Percentiles rank a stretch among this genome's conserved stretches.
Conservation (phyloP, 1,139 yeast species). For the Nakaseomyces delphensis region DNA sequence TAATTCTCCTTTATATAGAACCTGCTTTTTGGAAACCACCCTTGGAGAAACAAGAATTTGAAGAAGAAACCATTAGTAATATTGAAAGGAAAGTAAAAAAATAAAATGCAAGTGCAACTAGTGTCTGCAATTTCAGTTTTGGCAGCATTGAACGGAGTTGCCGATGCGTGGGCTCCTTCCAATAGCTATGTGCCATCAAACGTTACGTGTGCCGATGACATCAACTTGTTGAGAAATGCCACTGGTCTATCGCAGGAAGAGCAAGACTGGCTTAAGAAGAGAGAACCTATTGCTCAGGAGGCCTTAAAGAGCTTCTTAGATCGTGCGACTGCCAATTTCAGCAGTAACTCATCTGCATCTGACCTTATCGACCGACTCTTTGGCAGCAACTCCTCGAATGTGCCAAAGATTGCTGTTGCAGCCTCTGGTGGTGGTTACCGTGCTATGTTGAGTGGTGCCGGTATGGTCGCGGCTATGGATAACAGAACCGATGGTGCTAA, state of each 20-base stretch:
- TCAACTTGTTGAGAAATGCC: constrained; percentile 36
- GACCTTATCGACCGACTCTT: constrained; percentile 30
- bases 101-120: not conserved
- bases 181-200: constrained; percentile 55
- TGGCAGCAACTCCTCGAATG: constrained; percentile 9
- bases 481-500: constrained; percentile 52
- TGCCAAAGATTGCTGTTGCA: constrained; percentile 50
- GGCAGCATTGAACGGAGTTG: constrained; percentile 4
- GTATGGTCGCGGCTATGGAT: constrained; percentile 70
- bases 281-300: constrained; percentile 47
- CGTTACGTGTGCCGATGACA: constrained; percentile 45
- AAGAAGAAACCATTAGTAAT: not conserved
- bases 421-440: constrained; percentile 90
- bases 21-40: too few relatives aligned
- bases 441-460: constrained; percentile 83
- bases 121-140: constrained; percentile 1
- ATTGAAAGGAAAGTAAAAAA: not conserved
- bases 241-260: constrained; percentile 27
- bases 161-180: constrained; percentile 48
- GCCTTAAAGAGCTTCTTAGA: constrained; percentile 50
- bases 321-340: constrained; percentile 44
- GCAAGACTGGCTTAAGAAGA: constrained; percentile 32
- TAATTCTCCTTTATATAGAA: too few relatives aligned
- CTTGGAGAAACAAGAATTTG: too few relatives aligned
- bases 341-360: constrained; percentile 32